Evolutionary conservation across 169 alveolate genomes (phyloP), one percentile per base, ranked within the genome.

Genomic region (Babesia bigemina): DNA sequence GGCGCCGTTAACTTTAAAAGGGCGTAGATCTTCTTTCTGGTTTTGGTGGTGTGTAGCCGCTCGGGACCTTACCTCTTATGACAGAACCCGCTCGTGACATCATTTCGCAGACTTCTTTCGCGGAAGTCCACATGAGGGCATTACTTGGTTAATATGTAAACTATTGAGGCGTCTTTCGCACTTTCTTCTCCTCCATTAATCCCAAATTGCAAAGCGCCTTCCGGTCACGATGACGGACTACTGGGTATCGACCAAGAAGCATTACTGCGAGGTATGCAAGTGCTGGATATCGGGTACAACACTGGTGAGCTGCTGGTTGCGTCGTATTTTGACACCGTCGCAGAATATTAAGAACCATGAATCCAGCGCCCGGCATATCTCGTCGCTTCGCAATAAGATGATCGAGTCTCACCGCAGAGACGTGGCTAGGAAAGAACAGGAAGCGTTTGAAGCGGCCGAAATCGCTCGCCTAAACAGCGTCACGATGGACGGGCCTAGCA

Each of bases 241-340:
- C 84, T 84, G 91, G 91, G 84, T 84, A 11, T 84, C 91, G 22
- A 56, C 88, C 21, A 79, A 81, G 71, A 84, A 78, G 75, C 91
- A 84, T 60, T 84, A 84, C 63, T 84, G 91, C 77, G 88, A 84
- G 49, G 75, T 84, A 6, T 84, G 91, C 85, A 71, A 70, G 42
- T 72, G 85, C 61, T 84, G 91, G 91, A 72, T 78, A n/a, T 19
- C 88, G 11, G 91, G 91, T 19, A 52, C 78, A 26, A 26, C 81
- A 49, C 56, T 58, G 59, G 89, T 82, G 14, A 10, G 84, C 66
- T 13, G 49, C 45, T 13, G 13, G 22, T 21, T 60, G 26, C 16
- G 16, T 9, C 0, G 39, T 28, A 33, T 33, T 1, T 52, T 7
- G 13, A 26, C 49, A 17, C 9, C 21, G 36, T 36, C n/a, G 24